Evolutionary conservation across 75 land plant genomes (phyloP).

Genomic region (Pseudotsuga menziesii): DNA sequence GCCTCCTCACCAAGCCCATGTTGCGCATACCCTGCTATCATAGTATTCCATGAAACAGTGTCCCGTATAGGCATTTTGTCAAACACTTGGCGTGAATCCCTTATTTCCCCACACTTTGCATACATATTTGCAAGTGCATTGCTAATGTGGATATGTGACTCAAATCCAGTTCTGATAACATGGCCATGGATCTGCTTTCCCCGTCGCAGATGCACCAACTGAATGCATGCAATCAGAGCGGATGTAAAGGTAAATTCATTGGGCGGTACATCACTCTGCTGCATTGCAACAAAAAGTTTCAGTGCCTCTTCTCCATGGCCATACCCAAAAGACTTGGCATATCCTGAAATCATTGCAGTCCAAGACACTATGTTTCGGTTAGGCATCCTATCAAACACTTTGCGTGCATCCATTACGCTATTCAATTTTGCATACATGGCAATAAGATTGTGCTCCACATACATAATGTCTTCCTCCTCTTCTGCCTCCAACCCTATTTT

Average conservation of each 20-base stretch:
- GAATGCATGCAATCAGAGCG: slow-evolving; percentile 52
- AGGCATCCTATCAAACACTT: slow-evolving; percentile 33
- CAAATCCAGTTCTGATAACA: slow-evolving; percentile 16
- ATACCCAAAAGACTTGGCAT: slow-evolving; percentile 32
- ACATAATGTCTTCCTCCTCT: neutral
- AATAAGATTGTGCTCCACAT: slow-evolving; percentile 1
- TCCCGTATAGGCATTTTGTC: slow-evolving; percentile 42
- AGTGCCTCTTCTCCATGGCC: slow-evolving; percentile 26
- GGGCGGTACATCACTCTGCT: slow-evolving; percentile 28
- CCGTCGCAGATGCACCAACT: slow-evolving; percentile 25
- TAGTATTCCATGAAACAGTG: slow-evolving; percentile 62
- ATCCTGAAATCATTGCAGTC: slow-evolving; percentile 60
- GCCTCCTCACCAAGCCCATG: slow-evolving; percentile 50
- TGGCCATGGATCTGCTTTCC: slow-evolving; percentile 53
- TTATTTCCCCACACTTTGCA: slow-evolving; percentile 47
- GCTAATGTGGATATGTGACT: slow-evolving; percentile 41
- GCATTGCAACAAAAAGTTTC: slow-evolving; percentile 45
- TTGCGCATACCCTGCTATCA: slow-evolving; percentile 72
- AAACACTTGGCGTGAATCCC: slow-evolving; percentile 45
- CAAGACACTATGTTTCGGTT: slow-evolving; percentile 58
- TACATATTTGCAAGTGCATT: slow-evolving; percentile 79
- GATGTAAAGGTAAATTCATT: slow-evolving; percentile 43
- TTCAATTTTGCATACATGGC: slow-evolving; percentile 10
- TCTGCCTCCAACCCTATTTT: slow-evolving; percentile 19
- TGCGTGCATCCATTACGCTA: slow-evolving; percentile 9